phyloP scores from a whole-genome alignment of 2,329 filamentous ascomycete genomes.

The Trichoderma arundinaceum region DNA sequence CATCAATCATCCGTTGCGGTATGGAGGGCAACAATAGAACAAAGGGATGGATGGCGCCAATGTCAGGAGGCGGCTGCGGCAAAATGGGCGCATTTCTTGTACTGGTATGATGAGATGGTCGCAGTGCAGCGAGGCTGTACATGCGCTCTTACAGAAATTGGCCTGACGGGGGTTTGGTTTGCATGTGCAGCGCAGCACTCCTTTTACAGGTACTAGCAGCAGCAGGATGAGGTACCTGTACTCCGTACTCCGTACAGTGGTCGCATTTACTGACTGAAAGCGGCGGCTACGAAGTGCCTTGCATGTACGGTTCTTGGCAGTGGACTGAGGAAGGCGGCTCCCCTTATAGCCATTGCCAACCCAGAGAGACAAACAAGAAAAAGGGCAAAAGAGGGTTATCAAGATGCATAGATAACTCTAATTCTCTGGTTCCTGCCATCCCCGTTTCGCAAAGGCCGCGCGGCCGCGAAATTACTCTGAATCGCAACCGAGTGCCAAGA shows the following conservation, averaged over 20 bases:
- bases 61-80: neutral
- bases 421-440: slow-evolving; percentile 9
- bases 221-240: too few species aligned
- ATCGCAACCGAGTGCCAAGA: slow-evolving; percentile 28
- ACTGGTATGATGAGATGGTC: neutral
- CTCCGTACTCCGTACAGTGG: neutral
- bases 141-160: neutral
- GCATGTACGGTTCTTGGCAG: neutral
- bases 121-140: neutral
- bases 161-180: neutral
- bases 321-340: neutral
- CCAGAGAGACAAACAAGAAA: neutral
- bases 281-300: too few species aligned
- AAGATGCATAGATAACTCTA: slow-evolving; percentile 22
- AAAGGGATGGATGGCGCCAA: slow-evolving; percentile 13
- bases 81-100: slow-evolving; percentile 22
- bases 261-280: neutral
- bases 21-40: neutral
- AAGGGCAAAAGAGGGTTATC: slow-evolving; percentile 1
- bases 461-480: slow-evolving; percentile 28
- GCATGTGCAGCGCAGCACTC: neutral
- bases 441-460: slow-evolving; percentile 8
- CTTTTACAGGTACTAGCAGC: neutral
- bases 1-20: slow-evolving; percentile 23
- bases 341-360: neutral